Base-by-base conservation (phyloP, 164 flowering plant species). In the Vitis riparia region DNA sequence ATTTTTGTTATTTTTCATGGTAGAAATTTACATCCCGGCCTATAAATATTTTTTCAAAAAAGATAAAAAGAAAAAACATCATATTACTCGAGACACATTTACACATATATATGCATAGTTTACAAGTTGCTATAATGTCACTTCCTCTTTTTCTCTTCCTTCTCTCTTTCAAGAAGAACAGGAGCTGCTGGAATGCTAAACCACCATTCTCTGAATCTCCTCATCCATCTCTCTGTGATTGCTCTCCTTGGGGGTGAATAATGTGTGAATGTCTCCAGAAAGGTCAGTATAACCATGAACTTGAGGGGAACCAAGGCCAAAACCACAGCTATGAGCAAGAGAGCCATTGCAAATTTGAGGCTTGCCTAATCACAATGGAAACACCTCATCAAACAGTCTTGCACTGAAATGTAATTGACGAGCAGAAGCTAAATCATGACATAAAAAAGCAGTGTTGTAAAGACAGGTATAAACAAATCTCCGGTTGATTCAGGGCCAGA, bases 181-280 rank as follows among this genome's bases (percentile, higher is more conserved):
- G 97, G 99, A 60, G 99, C 99, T 0, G 98, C 98, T 0, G 98
- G 99, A 71, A 96, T 89, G 77, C 97, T 96, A 78, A 87, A 91
- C 99, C 99, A 96, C 99, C 99, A 96, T 44, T 96, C 99, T 78
- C 87, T 85, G 53, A 93, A 19, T 67, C 98, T 85, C 81, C 99
- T 85, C 66, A 57, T 76, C 87, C 84, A 87, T 73, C 87, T 87
- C 78, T 93, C 98, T 0, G 95, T 87, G 81, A 79, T 85, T 23
- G 86, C 73, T 79, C 70, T 93, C 80, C 97, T 80, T 9, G 74
- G 74, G 15, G 99, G 97, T 10, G 97, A 91, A 73, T 90, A 82
- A 71, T 87, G 76, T 2, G 98, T 96, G 72, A 85, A 90, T 15
- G 70, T 67, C 58, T 91, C 97, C 70, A 93, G 37, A 66, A 91